Evolutionary conservation across 148 eudicot genomes (phyloP).

Genomic region (Rhododendron henanense): DNA sequence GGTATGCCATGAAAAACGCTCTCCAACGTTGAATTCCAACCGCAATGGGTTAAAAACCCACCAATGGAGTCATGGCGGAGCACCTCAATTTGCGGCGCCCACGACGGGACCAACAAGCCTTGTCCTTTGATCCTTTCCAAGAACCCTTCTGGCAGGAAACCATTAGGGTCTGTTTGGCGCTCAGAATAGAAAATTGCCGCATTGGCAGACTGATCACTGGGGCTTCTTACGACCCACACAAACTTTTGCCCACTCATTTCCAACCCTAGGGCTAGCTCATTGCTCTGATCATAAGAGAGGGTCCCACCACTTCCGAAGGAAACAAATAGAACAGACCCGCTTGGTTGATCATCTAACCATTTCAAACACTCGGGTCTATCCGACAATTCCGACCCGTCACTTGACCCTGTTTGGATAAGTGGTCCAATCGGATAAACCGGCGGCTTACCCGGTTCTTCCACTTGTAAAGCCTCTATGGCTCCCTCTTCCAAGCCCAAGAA

Average conservation of each 20-base stretch:
- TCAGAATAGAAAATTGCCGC: conserved; percentile 14
- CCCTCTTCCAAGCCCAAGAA: conserved; percentile 33
- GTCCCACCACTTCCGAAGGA: conserved; percentile 62
- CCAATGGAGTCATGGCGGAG: conserved; percentile 24
- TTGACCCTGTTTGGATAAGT: conserved; percentile 16
- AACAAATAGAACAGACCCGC: conserved; percentile 36
- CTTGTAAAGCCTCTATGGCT: conserved; percentile 23
- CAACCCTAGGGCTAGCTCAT: conserved; percentile 48
- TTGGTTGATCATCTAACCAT: conserved; percentile 54
- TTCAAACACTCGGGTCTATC: conserved; percentile 13
- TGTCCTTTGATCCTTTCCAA: conserved; percentile 25
- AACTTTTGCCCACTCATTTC: conserved; percentile 40
- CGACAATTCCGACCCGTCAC: background rate
- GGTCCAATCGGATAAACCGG: conserved; percentile 35
- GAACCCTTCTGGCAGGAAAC: conserved; percentile 31
- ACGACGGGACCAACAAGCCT: conserved; percentile 20
- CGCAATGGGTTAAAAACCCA: conserved; percentile 33
- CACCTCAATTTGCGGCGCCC: conserved; percentile 35
- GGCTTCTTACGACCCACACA: conserved; percentile 45
- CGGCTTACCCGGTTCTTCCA: conserved; percentile 18
- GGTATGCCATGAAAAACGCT: conserved; percentile 24
- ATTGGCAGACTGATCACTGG: conserved; percentile 20
- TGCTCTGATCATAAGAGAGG: conserved; percentile 33
- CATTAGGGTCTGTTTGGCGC: conserved; percentile 17
- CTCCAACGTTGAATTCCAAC: conserved; percentile 36